These are phyloP conservation scores for Sambucus nigra DNA, from an alignment of 129 eudicot species.

Conservation along the genomic window DNA sequence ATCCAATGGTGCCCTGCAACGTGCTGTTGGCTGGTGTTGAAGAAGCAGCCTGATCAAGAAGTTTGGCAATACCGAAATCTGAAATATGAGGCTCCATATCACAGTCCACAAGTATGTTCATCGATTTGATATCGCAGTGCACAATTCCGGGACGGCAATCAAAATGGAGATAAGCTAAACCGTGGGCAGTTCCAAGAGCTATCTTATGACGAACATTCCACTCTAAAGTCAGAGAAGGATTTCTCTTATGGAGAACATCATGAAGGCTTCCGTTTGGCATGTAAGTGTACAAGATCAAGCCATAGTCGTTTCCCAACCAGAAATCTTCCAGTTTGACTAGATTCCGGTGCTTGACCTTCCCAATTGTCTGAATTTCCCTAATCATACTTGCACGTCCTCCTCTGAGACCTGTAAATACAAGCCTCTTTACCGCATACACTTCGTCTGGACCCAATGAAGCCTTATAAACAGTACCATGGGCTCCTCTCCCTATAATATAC, in stretches of 20 bases:
- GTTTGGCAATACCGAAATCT: constrained; percentile 86
- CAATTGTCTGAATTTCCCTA: constrained; percentile 81
- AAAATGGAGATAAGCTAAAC: constrained; percentile 71
- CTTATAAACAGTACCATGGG: constrained; percentile 83
- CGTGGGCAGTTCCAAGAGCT: constrained; percentile 81
- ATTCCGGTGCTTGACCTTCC: constrained; percentile 78
- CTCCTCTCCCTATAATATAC: constrained; percentile 78
- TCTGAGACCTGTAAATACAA: constrained; percentile 38
- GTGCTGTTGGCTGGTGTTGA: constrained; percentile 21
- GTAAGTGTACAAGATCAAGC: constrained; percentile 53
- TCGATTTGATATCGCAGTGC: constrained; percentile 83
- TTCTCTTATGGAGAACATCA: constrained; percentile 48
- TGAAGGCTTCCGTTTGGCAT: constrained; percentile 86
- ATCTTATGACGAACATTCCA: constrained; percentile 69
- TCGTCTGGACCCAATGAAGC: constrained; percentile 45
- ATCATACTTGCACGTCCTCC: constrained; percentile 55
- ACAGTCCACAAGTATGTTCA: constrained; percentile 69
- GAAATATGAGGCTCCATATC: constrained; percentile 85
- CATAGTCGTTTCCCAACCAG: constrained; percentile 58
- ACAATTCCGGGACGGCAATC: constrained; percentile 78
- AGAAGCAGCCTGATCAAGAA: constrained; percentile 52
- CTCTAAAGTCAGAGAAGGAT: constrained; percentile 33
- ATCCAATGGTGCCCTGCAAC: constrained; percentile 69
- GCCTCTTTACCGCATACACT: constrained; percentile 66
- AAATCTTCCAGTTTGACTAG: constrained; percentile 50